These are phyloP conservation scores for Emiliania huxleyi DNA, from an alignment of 78 protist genomes.

Conservation along the genomic window DNA sequence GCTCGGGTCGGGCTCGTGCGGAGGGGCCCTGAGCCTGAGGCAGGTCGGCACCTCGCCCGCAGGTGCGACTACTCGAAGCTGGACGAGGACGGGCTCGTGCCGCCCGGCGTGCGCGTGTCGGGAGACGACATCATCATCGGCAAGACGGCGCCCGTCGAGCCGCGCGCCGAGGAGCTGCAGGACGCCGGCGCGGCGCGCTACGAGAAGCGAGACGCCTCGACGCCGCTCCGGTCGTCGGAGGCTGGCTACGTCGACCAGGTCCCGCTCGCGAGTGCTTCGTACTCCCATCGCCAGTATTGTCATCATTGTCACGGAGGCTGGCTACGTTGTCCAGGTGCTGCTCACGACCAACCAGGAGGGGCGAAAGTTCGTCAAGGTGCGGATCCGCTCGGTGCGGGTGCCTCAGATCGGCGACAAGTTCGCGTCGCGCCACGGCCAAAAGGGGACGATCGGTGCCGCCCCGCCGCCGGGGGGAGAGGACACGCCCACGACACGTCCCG, in stretches of 20 bases:
- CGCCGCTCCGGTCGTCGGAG: slow-evolving; percentile 74
- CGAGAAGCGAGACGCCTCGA: slow-evolving; percentile 69
- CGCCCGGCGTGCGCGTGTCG: slow-evolving; percentile 85
- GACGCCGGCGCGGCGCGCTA: slow-evolving; percentile 4
- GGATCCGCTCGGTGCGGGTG: slow-evolving; percentile 86
- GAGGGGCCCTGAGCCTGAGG: background rate
- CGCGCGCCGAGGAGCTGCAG: background rate
- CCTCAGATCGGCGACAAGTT: slow-evolving; percentile 99
- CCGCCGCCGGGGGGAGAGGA: no score
- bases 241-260: slow-evolving; percentile 89
- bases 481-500: background rate
- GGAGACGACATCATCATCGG: slow-evolving; percentile 97
- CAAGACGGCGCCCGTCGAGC: slow-evolving; percentile 82
- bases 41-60: background rate
- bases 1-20: background rate
- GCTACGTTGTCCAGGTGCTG: slow-evolving; percentile 87
- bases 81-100: slow-evolving; percentile 95
- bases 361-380: slow-evolving; percentile 84
- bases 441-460: slow-evolving; percentile 99
- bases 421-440: slow-evolving; percentile 99
- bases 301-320: no score
- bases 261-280: slow-evolving; percentile 72
- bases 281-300: no score
- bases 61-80: slow-evolving; percentile 78
- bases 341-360: slow-evolving; percentile 85